A percentile compares a stretch with the other conserved stretches of the same genome.
Conservation (phyloP, 306 rosid species). For the Fragaria vesca region DNA sequence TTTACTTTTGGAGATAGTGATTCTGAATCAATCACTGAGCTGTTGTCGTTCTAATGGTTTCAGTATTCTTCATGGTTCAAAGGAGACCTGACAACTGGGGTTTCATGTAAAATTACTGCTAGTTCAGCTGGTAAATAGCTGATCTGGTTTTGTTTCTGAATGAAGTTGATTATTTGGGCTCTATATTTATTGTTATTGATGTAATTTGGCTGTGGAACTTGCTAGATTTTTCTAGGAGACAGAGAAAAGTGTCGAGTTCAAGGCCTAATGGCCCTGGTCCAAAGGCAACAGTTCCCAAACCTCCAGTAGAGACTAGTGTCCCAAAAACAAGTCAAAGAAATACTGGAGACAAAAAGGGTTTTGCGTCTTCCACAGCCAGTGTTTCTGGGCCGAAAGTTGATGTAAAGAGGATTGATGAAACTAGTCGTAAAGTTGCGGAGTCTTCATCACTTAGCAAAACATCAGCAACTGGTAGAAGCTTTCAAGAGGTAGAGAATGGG, state of each 20-base stretch:
- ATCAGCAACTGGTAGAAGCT: slow-evolving; percentile 24
- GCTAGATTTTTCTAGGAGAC: slow-evolving; percentile 66
- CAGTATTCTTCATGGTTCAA: slow-evolving; percentile 60
- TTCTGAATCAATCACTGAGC: slow-evolving; percentile 11
- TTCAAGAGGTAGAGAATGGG: slow-evolving; percentile 33
- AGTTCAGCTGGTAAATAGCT: slow-evolving; percentile 58
- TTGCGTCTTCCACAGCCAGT: slow-evolving; percentile 44
- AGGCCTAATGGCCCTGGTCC: slow-evolving; percentile 47
- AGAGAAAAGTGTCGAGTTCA: slow-evolving; percentile 47
- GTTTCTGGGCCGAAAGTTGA: slow-evolving; percentile 30
- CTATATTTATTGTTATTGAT: slow-evolving; percentile 1
- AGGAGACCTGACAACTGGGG: slow-evolving; percentile 41
- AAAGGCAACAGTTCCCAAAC: slow-evolving; percentile 55
- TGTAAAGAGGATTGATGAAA: slow-evolving; percentile 34
- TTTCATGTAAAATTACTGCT: slow-evolving; percentile 45
- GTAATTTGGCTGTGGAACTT: slow-evolving; percentile 12
- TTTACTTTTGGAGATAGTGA: not conserved
- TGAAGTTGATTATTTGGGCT: slow-evolving; percentile 9
- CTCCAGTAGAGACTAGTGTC: slow-evolving; percentile 33
- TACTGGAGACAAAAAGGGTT: slow-evolving; percentile 43
- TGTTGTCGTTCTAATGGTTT: slow-evolving; percentile 8
- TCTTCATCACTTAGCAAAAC: slow-evolving; percentile 30
- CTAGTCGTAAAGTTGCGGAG: slow-evolving; percentile 31
- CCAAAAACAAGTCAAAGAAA: slow-evolving; percentile 40
- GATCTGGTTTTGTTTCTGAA: slow-evolving; percentile 1